Conservation (phyloP, 331 rosid species). For the Telfairia occidentalis region DNA sequence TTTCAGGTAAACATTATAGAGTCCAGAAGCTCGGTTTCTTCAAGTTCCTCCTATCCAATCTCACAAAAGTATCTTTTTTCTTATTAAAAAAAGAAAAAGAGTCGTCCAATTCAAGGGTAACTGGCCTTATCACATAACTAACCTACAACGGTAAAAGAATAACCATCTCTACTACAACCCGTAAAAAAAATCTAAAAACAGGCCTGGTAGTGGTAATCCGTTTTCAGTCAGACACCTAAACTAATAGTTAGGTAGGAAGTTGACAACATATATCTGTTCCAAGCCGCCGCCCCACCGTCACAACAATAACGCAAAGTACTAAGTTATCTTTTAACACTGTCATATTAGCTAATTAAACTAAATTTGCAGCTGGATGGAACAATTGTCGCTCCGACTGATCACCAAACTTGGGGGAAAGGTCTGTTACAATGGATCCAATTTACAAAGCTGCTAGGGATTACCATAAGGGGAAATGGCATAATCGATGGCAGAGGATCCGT, state of each 20-base stretch:
- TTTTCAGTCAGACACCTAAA: neutral
- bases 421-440: slow-evolving; percentile 74
- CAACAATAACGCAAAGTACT: neutral
- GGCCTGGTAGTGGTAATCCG: neutral
- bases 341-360: neutral
- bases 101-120: neutral
- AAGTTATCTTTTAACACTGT: neutral
- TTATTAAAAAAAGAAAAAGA: neutral
- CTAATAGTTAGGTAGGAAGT: neutral
- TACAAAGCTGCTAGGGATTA: slow-evolving; percentile 59
- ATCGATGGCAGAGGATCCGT: slow-evolving; percentile 85
- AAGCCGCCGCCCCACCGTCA: neutral
- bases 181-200: neutral
- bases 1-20: slow-evolving; percentile 56
- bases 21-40: neutral
- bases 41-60: neutral
- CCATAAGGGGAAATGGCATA: slow-evolving; percentile 70
- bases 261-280: neutral
- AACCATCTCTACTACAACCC: neutral
- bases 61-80: neutral
- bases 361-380: slow-evolving; percentile 77
- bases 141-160: neutral
- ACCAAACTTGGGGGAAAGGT: slow-evolving; percentile 66
- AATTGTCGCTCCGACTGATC: slow-evolving; percentile 64
- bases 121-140: neutral